Base-by-base conservation (phyloP, 106 monocot species). In the Allium fistulosum region DNA sequence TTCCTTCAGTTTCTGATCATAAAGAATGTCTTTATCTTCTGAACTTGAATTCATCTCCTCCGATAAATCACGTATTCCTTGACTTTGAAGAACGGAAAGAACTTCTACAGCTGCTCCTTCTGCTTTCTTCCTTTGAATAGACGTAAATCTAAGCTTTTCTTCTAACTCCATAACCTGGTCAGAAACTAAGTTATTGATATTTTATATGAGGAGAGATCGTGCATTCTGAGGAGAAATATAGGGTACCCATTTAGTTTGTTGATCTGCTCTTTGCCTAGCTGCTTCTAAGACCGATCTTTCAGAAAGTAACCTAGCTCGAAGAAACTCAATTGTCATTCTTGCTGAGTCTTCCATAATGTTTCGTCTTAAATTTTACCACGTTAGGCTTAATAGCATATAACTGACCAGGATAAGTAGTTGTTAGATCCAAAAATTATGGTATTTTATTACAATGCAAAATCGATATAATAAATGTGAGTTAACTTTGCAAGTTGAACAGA, bases 261-360 rank as follows among this genome's bases (percentile, higher is more conserved):
- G 77, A 22, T 92, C 89, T 22, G 99, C 87, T 75, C 90, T 87
- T 73, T 93, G 90, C 71, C 75, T 86, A 22, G 90, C 84, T 55
- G 89, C 84, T 71, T 78, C 82, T 26, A 92, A 93, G 59, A 99
- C 75, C 8, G 87, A 84, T 71, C 99, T 82, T 75, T 99, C 99
- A 58, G 86, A 99, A 67, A 99, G 90, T 16, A 99, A 74, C 59
- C 99, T 76, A 52, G 90, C 92, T 66, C 99, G 99, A 49, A 93
- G 87, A 73, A 90, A 99, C 61, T 99, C 90, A n/a, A 99, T 82
- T 26, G 87, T 93, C 92, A 97, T 97, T 18, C 67, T 63, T 26
- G 93, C 82, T 0, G 88, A 89, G 59, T 92, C 97, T 15, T 73
- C 82, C 83, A 82, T 84, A 15, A 68, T 51, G 48, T 51, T 52